These are phyloP conservation scores for Heterobasidion irregulare DNA, from an alignment of 1,284 basidiomycete genomes.

Conservation along the genomic window DNA sequence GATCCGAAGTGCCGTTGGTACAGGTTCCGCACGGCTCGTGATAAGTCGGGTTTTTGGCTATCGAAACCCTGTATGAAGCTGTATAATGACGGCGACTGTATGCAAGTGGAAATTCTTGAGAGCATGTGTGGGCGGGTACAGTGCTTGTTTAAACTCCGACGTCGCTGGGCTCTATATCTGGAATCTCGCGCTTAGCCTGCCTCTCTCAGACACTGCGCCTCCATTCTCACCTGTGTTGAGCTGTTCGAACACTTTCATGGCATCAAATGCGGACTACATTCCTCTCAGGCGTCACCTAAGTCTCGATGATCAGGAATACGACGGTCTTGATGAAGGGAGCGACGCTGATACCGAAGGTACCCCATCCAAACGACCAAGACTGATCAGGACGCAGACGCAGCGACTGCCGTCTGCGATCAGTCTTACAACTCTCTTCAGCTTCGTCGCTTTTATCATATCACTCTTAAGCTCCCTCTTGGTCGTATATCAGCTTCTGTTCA, in stretches of 20 bases:
- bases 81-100: too few relatives aligned
- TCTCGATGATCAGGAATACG: not conserved
- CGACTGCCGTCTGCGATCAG: not conserved
- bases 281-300: not conserved
- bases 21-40: too few relatives aligned
- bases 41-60: too few relatives aligned
- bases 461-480: slow-evolving; percentile 7
- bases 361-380: not conserved
- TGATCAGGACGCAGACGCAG: not conserved
- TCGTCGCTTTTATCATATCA: slow-evolving; percentile 6
- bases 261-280: not conserved
- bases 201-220: too few relatives aligned
- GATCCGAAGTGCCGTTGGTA: too few relatives aligned
- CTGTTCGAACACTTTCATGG: not conserved
- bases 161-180: too few relatives aligned
- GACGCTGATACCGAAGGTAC: not conserved
- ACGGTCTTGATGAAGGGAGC: not conserved
- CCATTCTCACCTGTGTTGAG: too few relatives aligned
- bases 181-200: too few relatives aligned
- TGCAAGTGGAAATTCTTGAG: too few relatives aligned
- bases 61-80: too few relatives aligned
- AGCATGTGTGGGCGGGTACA: too few relatives aligned
- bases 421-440: not conserved
- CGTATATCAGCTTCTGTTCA: slow-evolving; percentile 3
- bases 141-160: too few relatives aligned